These are phyloP conservation scores for Penicillium fimorum DNA, from an alignment of 495 filamentous ascomycete genomes.

Conservation along the genomic window DNA sequence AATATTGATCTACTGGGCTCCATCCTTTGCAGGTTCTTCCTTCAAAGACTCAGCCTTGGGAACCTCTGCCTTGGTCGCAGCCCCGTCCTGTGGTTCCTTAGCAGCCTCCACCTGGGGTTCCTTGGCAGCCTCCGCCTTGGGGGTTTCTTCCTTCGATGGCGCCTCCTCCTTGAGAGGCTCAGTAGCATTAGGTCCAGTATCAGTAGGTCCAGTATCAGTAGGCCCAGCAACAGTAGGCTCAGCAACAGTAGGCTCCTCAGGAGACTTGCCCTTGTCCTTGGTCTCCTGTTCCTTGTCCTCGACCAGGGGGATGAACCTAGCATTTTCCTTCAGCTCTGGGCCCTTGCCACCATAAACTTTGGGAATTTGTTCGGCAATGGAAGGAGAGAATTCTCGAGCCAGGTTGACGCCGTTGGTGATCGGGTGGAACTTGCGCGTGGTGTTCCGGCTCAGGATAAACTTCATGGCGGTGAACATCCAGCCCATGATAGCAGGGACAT, in stretches of 20 bases:
- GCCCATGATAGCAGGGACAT: slow-evolving; percentile 82
- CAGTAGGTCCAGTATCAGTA: no score
- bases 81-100: slow-evolving; percentile 17
- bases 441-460: slow-evolving; percentile 73
- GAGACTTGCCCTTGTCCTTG: slow-evolving; percentile 23
- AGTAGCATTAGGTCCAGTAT: background rate
- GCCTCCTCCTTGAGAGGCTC: slow-evolving; percentile 12
- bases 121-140: slow-evolving; percentile 17
- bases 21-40: slow-evolving; percentile 19
- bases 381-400: slow-evolving; percentile 58
- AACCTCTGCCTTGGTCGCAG: slow-evolving; percentile 19
- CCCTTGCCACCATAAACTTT: slow-evolving; percentile 70
- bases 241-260: slow-evolving; percentile 14
- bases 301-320: slow-evolving; percentile 30
- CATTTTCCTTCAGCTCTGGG: slow-evolving; percentile 31
- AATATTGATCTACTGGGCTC: slow-evolving; percentile 27
- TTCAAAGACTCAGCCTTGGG: slow-evolving; percentile 14
- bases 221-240: background rate
- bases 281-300: slow-evolving; percentile 17
- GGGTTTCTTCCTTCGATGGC: slow-evolving; percentile 17
- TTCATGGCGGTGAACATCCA: slow-evolving; percentile 82
- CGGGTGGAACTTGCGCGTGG: slow-evolving; percentile 80
- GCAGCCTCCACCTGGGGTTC: slow-evolving; percentile 17
- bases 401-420: slow-evolving; percentile 73
- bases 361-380: slow-evolving; percentile 59